Evolutionary conservation across 768 basidiomycete species (phyloP).

Genomic region (Trametes sanguinea): DNA sequence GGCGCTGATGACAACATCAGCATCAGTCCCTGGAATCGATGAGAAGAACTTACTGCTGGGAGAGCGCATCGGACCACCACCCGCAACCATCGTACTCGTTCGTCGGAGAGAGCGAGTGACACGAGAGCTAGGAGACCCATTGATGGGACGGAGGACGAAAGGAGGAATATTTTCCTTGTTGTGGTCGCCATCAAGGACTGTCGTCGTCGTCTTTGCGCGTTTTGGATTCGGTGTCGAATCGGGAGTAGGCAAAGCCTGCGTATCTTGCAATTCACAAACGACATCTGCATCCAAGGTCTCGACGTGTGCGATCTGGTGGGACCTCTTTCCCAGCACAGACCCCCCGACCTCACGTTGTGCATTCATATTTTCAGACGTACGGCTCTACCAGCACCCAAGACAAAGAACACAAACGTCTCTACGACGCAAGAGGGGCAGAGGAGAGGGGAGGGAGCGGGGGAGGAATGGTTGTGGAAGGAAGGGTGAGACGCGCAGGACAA

Average conservation of each 20-base stretch:
- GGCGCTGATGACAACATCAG: slow-evolving; percentile 35
- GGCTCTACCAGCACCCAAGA: background rate
- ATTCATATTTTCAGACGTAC: slow-evolving; percentile 19
- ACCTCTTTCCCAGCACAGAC: slow-evolving; percentile 39
- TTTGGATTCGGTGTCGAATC: slow-evolving; percentile 67
- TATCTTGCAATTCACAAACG: slow-evolving; percentile 29
- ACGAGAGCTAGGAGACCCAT: slow-evolving; percentile 30
- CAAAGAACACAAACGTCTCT: slow-evolving; percentile 2
- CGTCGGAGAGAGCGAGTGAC: slow-evolving; percentile 42
- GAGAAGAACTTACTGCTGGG: slow-evolving; percentile 44
- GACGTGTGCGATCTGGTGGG: slow-evolving; percentile 29
- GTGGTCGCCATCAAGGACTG: slow-evolving; percentile 51
- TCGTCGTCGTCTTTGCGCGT: slow-evolving; percentile 54
- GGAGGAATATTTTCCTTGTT: slow-evolving; percentile 87
- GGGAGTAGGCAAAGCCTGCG: slow-evolving; percentile 49
- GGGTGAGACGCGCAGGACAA: slow-evolving; percentile 18
- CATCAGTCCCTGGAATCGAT: background rate
- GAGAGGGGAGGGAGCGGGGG: slow-evolving; percentile 16
- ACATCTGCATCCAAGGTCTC: slow-evolving; percentile 37
- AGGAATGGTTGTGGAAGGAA: slow-evolving; percentile 22
- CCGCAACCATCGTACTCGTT: slow-evolving; percentile 35
- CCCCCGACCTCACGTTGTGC: slow-evolving; percentile 25
- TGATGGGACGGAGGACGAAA: slow-evolving; percentile 42
- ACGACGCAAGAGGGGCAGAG: slow-evolving; percentile 12
- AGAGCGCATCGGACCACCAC: slow-evolving; percentile 44